Evolutionary conservation across 306 rosid species (phyloP).

Genomic region (Aeschynomene evenia): DNA sequence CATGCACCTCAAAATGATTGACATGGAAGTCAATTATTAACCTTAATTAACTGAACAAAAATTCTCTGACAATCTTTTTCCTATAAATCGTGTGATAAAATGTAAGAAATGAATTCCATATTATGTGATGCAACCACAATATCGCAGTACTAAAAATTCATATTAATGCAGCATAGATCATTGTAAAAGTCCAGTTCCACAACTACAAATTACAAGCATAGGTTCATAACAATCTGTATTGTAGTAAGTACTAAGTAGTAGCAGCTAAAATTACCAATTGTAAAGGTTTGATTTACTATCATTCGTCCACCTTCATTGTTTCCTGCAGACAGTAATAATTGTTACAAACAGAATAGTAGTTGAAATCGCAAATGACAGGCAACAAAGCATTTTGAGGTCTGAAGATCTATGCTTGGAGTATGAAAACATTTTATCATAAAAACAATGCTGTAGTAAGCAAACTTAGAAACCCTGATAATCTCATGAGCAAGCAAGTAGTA

Average conservation of each 20-base stretch:
- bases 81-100: background rate
- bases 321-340: constrained; percentile 51
- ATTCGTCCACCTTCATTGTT: constrained; percentile 80
- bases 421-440: background rate
- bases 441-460: background rate
- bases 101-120: background rate
- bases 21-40: background rate
- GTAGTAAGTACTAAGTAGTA: background rate
- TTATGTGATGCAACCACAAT: no score
- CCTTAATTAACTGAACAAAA: background rate
- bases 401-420: constrained; percentile 2
- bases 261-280: constrained; percentile 66
- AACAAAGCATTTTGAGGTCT: constrained; percentile 3
- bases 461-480: background rate
- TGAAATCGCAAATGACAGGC: constrained; percentile 12
- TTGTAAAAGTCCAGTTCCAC: constrained; percentile 16
- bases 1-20: constrained; percentile 4
- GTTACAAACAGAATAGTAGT: constrained; percentile 19
- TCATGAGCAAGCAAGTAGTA: constrained; percentile 4
- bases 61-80: background rate
- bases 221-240: constrained; percentile 3
- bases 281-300: constrained; percentile 88
- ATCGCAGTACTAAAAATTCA: background rate
- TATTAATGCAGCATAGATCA: constrained; percentile 7
- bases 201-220: constrained; percentile 16